Evolutionary conservation across 495 filamentous ascomycete species (phyloP), one percentile per base, ranked within the genome.

Genomic region (Cercophora scortea): DNA sequence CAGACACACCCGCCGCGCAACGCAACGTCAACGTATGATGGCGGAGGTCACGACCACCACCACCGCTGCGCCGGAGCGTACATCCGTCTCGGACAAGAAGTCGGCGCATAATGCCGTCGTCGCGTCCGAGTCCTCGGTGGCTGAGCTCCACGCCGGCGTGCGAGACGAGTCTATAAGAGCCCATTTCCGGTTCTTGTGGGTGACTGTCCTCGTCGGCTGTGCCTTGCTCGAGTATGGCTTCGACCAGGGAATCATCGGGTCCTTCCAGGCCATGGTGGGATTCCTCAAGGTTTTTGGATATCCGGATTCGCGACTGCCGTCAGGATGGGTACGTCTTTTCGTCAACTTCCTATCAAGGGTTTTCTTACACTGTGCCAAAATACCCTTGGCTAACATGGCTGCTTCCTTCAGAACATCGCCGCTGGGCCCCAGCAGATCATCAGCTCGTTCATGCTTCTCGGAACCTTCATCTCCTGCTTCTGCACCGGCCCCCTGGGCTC

Each of bases 221-320:
- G 50, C 50, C 6, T 42, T 52, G 19, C 50, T 53, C 43, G 44
- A 54, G 39, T 54, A 54, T 41, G 52, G 52, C 46, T 44, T 54
- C 39, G 52, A 54, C 45, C n/a, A 43, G 32, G 40, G 45, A 32
- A 39, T 49, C 32, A n/a, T 54, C 8, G 52, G 41, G 16, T 38
- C 33, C 45, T 44, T 54, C 39, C 52, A 54, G 45, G 52, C 52
- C 45, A 54, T 54, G 52, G 32, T 46, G 17, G 52, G 52, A 18
- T 54, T 54, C 39, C 45, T 54, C 6, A 49, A 46, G 32, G 52
- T 49, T 6, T 49, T 49, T 49, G 52, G 52, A 13, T 49, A 54
- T 25, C n/a, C 42, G 38, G 42, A 42, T 39, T 46, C 45, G 6
- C 34, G 35, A 9, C 34, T 53, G 32, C 40, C 52, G 6, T 13